Conservation (phyloP, 208 protist genomes). For the Leishmania braziliensis region DNA sequence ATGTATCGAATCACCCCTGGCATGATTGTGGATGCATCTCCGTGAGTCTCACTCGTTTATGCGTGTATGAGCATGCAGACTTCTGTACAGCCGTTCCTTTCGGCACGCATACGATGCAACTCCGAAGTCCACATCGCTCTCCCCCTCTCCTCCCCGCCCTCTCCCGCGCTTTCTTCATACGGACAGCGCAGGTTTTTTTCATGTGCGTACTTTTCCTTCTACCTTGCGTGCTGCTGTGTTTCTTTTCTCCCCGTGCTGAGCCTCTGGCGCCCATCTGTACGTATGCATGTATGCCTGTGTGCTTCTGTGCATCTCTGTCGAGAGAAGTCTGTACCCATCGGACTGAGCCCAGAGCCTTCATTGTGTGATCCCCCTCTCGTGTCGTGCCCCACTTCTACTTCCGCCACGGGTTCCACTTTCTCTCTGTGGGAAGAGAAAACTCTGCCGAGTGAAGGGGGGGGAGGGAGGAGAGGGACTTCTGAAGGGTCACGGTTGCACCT, state of each 20-base stretch:
- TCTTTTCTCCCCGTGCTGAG: neutral
- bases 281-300: neutral
- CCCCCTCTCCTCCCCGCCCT: too few species aligned
- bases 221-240: neutral
- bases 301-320: neutral
- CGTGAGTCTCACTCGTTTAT: neutral
- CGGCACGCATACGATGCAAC: too few species aligned
- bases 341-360: neutral
- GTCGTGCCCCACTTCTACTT: neutral
- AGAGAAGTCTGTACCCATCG: neutral
- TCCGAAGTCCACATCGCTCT: too few species aligned
- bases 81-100: too few species aligned
- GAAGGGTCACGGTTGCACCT: neutral
- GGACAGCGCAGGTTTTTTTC: too few species aligned
- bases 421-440: neutral
- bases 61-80: too few species aligned
- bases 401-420: neutral
- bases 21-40: slow-evolving; percentile 23
- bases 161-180: too few species aligned
- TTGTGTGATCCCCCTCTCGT: neutral
- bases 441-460: neutral
- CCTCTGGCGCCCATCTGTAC: neutral
- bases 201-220: too few species aligned
- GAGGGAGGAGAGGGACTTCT: neutral
- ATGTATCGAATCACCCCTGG: slow-evolving; percentile 31